Percentiles rank a stretch among this genome's conserved stretches.
These are phyloP conservation scores for Aspergillus flavus DNA, from an alignment of 2,329 filamentous ascomycete genomes.

Conservation along the genomic window DNA sequence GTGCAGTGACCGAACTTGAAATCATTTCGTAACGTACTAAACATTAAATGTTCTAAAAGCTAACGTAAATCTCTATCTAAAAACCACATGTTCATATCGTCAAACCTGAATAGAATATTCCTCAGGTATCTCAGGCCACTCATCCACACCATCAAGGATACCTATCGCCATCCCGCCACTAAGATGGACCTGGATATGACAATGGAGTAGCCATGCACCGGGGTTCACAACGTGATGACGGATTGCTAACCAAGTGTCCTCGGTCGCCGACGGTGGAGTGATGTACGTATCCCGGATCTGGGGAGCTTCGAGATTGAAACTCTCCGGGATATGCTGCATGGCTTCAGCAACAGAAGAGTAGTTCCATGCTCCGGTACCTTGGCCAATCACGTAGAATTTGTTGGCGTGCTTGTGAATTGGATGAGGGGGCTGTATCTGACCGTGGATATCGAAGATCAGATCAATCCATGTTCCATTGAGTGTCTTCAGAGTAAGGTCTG, in stretches of 20 bases:
- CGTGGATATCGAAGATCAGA: slow-evolving; percentile 53
- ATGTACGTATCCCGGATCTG: slow-evolving; percentile 55
- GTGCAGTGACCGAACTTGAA: accelerated
- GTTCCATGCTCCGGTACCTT: slow-evolving; percentile 53
- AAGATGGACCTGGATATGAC: slow-evolving; percentile 59
- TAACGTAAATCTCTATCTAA: not conserved
- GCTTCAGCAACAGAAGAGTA: slow-evolving; percentile 60
- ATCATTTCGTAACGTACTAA: not conserved
- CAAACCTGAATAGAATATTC: slow-evolving; percentile 22
- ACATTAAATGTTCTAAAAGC: not conserved
- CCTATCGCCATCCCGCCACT: slow-evolving; percentile 59
- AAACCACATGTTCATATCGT: not conserved
- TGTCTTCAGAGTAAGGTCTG: slow-evolving; percentile 54
- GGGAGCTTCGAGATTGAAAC: slow-evolving; percentile 61
- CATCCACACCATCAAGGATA: slow-evolving; percentile 47
- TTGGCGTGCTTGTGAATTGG: slow-evolving; percentile 67
- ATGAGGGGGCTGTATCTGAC: slow-evolving; percentile 56
- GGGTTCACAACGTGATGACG: slow-evolving; percentile 58
- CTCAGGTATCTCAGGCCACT: slow-evolving; percentile 32
- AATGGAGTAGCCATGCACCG: slow-evolving; percentile 59
- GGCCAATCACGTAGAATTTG: slow-evolving; percentile 61
- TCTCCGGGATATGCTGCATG: slow-evolving; percentile 46
- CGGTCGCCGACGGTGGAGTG: slow-evolving; percentile 38
- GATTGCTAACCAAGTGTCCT: slow-evolving; percentile 52
- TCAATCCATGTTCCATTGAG: slow-evolving; percentile 57